Evolutionary conservation across 345 rosid species (phyloP).

Genomic region (Eucalyptus pauciflora): DNA sequence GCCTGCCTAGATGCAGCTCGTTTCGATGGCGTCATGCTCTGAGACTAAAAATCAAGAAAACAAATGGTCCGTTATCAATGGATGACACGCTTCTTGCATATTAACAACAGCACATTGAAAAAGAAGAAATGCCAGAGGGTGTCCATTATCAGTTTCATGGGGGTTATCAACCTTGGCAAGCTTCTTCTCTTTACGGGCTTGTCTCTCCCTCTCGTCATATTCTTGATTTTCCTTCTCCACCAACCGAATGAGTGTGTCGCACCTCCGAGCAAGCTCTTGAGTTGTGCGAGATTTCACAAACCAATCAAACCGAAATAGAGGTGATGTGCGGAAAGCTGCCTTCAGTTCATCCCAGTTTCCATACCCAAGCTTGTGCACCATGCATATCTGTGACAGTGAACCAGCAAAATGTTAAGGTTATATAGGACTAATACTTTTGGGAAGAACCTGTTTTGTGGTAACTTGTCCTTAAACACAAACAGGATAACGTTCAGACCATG

Average conservation of each 20-base stretch:
- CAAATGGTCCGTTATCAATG: neutral
- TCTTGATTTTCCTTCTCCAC: constrained; percentile 99
- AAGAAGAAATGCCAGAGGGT: neutral
- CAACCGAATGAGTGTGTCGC: constrained; percentile 85
- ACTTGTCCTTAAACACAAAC: no score
- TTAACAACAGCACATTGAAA: neutral
- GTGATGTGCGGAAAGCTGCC: constrained; percentile 76
- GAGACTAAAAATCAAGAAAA: neutral
- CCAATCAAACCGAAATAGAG: constrained; percentile 92
- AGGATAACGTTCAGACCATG: constrained; percentile 38
- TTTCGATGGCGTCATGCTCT: constrained; percentile 71
- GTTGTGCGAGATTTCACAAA: constrained; percentile 91
- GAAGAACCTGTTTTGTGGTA: neutral
- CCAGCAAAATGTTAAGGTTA: neutral
- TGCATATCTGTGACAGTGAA: constrained; percentile 58
- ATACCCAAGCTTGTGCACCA: constrained; percentile 96
- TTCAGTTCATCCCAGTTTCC: constrained; percentile 99
- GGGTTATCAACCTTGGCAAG: constrained; percentile 61
- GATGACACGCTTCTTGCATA: neutral
- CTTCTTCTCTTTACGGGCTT: constrained; percentile 96
- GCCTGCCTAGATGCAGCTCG: constrained; percentile 50
- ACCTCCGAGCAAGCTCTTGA: constrained; percentile 94
- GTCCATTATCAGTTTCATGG: neutral
- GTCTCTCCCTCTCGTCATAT: constrained; percentile 91
- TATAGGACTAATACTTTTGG: neutral